Conservation (phyloP, 2,329 filamentous ascomycete genomes). For the Tolypocladium album region DNA sequence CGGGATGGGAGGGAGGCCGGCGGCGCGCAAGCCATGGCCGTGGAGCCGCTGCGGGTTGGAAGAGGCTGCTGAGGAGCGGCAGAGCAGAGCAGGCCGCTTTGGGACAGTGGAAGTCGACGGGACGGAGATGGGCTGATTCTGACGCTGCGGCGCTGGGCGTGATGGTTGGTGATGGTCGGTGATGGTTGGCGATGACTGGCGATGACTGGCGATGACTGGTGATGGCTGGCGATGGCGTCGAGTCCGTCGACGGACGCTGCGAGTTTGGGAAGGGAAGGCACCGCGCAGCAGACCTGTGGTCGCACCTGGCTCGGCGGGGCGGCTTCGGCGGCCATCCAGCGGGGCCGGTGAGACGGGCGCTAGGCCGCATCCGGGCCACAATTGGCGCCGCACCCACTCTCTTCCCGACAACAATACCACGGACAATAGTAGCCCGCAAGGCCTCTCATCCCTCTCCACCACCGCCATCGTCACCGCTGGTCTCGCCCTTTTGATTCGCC, state of each 20-base stretch:
- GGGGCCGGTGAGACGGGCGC: constrained; percentile 14
- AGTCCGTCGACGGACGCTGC: not conserved
- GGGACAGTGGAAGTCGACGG: not conserved
- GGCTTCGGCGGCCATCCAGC: not conserved
- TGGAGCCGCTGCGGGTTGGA: not conserved
- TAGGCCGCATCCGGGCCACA: constrained; percentile 15
- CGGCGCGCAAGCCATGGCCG: not conserved
- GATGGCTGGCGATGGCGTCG: not conserved
- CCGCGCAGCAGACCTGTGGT: not conserved
- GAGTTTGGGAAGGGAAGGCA: not conserved
- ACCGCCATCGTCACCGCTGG: not conserved
- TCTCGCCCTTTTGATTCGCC: not conserved
- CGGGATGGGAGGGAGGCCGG: not conserved
- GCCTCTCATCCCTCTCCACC: not conserved
- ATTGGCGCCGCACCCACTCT: constrained; percentile 12
- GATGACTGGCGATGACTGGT: not conserved
- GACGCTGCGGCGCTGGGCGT: not conserved
- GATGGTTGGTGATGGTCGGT: no score
- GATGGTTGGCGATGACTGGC: not conserved
- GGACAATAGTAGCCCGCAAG: constrained; percentile 14
- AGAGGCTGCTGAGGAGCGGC: not conserved
- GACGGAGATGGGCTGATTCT: not conserved
- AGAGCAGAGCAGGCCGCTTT: not conserved
- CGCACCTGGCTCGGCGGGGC: not conserved
- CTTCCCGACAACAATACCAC: constrained; percentile 19